Base-by-base conservation (phyloP, 805 yeast species). In the Spathaspora passalidarum region DNA sequence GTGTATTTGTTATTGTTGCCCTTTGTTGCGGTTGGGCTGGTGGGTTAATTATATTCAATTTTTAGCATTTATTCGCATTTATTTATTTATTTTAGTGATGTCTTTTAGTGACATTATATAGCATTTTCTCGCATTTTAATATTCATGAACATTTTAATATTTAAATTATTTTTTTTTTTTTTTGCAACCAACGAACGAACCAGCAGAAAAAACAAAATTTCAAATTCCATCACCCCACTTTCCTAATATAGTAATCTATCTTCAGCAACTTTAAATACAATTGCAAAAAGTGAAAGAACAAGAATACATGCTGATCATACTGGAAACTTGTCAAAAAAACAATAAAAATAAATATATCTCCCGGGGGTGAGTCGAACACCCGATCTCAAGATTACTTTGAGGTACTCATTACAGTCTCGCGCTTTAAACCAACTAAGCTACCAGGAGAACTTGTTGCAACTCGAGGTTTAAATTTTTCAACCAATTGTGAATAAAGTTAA, bases 301-400 rank as follows among this genome's bases (percentile, higher is more conserved):
- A 36, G 6, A 11, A 36, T 9, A 36, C 21, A 36, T 7, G 16
- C 10, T 7, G 25, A 22, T 6, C 9, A 7, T 22, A 6, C 5
- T 32, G 36, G 36, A 17, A 32, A 7, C 36, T 17, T 32, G 36
- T n/a, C 13, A 7, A 7, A 32, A 32, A 32, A 7, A 32, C 49
- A 62, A 53, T 53, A 36, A 36, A 8, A 13, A 36, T 51, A 62
- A 53, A 53, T 46, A 56, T 59, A 47, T 68, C 73, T 69, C 75
- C 73, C 64, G 73, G 73, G 74, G 73, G 74, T 66, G 74, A 70
- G 71, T 69, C 74, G 74, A 69, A 69, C 75, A 66, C 74, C 73
- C 73, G 74, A 68, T 69, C 74, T 67, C 72, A 68, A 69, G 74
- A 69, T 69, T 54, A 59, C 74, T 65, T 55, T 56, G 63, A 54